A percentile compares a stretch with the other conserved stretches of the same genome.
phyloP scores from a whole-genome alignment of 345 rosid genomes.

The Pistacia atlantica region DNA sequence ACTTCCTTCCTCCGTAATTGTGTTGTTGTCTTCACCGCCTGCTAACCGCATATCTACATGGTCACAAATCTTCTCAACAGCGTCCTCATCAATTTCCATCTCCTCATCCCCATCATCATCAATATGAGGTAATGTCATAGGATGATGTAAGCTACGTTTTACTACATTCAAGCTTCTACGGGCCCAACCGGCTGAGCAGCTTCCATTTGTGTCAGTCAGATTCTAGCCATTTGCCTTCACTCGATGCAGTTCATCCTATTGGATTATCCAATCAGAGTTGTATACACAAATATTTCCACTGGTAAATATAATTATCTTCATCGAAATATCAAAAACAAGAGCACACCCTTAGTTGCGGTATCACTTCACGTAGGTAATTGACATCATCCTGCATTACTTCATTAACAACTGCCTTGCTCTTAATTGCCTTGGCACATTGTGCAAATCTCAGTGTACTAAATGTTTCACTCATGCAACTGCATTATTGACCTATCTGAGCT shows the following conservation, averaged over 20 bases:
- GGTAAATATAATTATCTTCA: neutral
- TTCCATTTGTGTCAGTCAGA: conserved; percentile 51
- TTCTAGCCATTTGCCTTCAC: conserved; percentile 74
- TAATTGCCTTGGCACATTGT: conserved; percentile 93
- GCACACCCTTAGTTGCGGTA: conserved; percentile 81
- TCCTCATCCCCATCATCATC: conserved; percentile 97
- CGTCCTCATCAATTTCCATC: conserved; percentile 99
- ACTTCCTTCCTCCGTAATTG: conserved; percentile 30
- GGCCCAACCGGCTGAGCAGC: conserved; percentile 72
- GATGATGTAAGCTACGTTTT: conserved; percentile 78
- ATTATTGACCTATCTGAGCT: conserved; percentile 26
- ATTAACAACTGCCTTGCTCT: conserved; percentile 94
- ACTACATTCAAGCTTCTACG: conserved; percentile 89
- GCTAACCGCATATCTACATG: no score
- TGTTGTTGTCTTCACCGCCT: conserved; percentile 25
- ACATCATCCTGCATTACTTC: conserved; percentile 89
- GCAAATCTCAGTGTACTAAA: conserved; percentile 97
- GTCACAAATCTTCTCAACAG: conserved; percentile 55
- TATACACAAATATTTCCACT: no score
- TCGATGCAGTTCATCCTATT: conserved; percentile 88
- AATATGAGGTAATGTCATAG: conserved; percentile 58
- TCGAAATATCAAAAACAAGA: conserved; percentile 10
- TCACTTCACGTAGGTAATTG: conserved; percentile 83
- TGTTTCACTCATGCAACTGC: conserved; percentile 95
- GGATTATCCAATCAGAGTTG: conserved; percentile 24